phyloP scores from a whole-genome alignment of 768 basidiomycete species.

The Tulasnella sp. region DNA sequence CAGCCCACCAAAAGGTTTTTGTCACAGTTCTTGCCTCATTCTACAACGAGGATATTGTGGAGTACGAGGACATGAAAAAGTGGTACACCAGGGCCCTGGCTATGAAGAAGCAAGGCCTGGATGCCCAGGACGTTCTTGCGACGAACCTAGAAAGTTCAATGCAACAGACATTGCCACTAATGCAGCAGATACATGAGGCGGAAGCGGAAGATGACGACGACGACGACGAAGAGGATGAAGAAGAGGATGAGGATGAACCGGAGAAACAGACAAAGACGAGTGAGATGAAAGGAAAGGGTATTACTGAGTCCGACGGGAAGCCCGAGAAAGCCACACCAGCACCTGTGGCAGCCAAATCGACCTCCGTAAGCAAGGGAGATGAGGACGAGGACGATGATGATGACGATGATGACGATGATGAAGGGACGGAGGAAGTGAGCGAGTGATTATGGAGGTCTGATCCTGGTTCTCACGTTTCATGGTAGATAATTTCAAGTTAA shows the following conservation, averaged over 20 bases:
- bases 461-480: no score
- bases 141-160: constrained; percentile 9
- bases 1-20: constrained; percentile 59
- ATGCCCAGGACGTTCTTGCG: not conserved
- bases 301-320: no score
- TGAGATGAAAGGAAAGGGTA: constrained; percentile 16
- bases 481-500: no score
- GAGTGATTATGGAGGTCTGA: no score
- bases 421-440: constrained; percentile 20
- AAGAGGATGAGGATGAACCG: constrained; percentile 14
- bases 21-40: constrained; percentile 74
- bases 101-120: constrained; percentile 13
- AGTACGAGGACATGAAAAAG: constrained; percentile 77
- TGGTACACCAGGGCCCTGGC: constrained; percentile 49
- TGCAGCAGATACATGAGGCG: constrained; percentile 25
- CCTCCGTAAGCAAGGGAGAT: no score
- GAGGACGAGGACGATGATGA: no score
- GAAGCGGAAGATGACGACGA: constrained; percentile 27
- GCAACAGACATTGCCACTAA: constrained; percentile 7
- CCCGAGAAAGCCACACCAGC: no score
- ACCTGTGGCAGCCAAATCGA: no score
- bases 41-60: constrained; percentile 87
- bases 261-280: not conserved
- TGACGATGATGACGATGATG: constrained; percentile 16
- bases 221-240: constrained; percentile 28